Conservation (phyloP, 352 stramenopile species). For the Phytophthora capsici region DNA sequence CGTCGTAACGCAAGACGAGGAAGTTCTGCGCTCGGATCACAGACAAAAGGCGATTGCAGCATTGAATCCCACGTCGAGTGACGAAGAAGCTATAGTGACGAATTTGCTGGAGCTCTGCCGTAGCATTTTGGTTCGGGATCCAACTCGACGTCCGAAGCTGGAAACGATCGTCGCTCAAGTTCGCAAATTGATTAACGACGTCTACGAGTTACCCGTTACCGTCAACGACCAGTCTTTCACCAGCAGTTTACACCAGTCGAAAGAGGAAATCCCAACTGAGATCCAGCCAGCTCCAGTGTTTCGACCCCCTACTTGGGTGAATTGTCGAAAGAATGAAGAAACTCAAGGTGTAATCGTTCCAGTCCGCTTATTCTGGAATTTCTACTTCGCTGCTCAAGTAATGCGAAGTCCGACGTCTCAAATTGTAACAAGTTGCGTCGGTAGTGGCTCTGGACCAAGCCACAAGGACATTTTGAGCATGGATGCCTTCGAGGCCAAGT, state of each 20-base stretch:
- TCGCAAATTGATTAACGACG: slow-evolving; percentile 32
- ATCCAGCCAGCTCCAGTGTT: background rate
- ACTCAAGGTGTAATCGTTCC: slow-evolving; percentile 13
- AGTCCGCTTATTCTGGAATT: slow-evolving; percentile 63
- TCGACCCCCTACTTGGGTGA: background rate
- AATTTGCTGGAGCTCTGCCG: slow-evolving; percentile 35
- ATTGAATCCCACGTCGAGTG: slow-evolving; percentile 37
- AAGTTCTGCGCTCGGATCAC: slow-evolving; percentile 53
- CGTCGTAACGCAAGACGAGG: slow-evolving; percentile 36
- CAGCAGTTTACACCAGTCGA: slow-evolving; percentile 5
- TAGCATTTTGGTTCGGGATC: slow-evolving; percentile 41
- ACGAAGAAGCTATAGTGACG: slow-evolving; percentile 40
- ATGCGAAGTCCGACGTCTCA: background rate
- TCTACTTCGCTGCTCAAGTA: slow-evolving; percentile 44
- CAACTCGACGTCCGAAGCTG: slow-evolving; percentile 34
- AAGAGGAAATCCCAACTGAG: background rate
- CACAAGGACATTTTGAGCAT: slow-evolving; percentile 36
- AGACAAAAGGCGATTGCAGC: slow-evolving; percentile 38
- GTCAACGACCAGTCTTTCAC: slow-evolving; percentile 33
- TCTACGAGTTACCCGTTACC: slow-evolving; percentile 35
- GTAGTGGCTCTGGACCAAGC: slow-evolving; percentile 12
- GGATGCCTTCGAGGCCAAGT: slow-evolving; percentile 40
- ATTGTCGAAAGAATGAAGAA: slow-evolving; percentile 12
- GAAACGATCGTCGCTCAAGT: slow-evolving; percentile 24
- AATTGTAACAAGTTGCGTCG: slow-evolving; percentile 15